Evolutionary conservation across 2,329 filamentous ascomycete species (phyloP), one percentile per base, ranked within the genome.

Genomic region (Penicillium digitatum): DNA sequence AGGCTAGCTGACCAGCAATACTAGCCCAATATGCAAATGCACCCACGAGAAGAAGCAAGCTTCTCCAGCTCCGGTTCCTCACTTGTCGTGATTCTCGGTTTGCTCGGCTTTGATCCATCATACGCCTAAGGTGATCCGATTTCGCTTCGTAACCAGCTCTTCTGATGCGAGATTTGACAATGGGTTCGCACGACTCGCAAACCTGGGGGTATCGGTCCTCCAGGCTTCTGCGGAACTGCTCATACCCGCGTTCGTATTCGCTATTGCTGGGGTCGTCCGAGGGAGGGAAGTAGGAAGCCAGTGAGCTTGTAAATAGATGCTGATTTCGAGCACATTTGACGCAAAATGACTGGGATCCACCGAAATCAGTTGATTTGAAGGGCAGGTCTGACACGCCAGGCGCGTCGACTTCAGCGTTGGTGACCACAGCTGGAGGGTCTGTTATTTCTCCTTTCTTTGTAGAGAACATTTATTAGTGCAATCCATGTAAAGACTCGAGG

Each of bases 191-290:
- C 43, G 84, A 79, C 59, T 82, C 82, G 76, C 94, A 99, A 55
- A 96, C 87, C 68, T 94, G 90, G 0, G 94, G 94, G 68, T 96
- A 97, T 47, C 88, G 83, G 65, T 84, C 79, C 75, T 96, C 92
- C 18, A 96, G 79, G 48, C 86, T 81, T 58, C 79, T 81, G 58
- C 87, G 86, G 70, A 88, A 95, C 34, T 80, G 79, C 60, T 86
- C 87, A 64, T 89, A 87, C 46, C 82, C 81, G 52, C 80, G 81
- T 70, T 91, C 87, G 59, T 87, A 86, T 57, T 84, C 79, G 3
- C 75, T 76, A 69, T 92, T 90, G 49, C 87, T 80, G 0, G 88
- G 85, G 61, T 93, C 83, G 24, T 79, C 76, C 40, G 80, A 74
- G 22, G 82, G 75, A 0, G 87, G 86, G 1, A 95, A 81, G 72